phyloP scores from a whole-genome alignment of 352 stramenopile species.

The Hyaloperonospora arabidopsidis region DNA sequence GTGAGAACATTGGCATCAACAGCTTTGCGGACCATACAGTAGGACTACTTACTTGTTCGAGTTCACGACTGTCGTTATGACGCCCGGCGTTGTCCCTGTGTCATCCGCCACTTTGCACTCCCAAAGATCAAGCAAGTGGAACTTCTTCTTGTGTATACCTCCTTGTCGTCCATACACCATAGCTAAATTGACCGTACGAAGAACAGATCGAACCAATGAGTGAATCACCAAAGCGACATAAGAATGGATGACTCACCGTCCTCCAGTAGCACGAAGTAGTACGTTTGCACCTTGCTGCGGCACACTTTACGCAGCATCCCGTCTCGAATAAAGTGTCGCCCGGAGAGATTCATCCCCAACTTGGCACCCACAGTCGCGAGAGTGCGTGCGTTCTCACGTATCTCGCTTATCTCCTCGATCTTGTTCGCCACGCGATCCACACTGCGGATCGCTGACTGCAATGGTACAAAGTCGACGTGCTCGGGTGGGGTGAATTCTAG shows the following conservation, averaged over 20 bases:
- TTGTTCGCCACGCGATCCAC: slow-evolving; percentile 68
- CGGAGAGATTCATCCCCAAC: slow-evolving; percentile 60
- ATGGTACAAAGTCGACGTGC: slow-evolving; percentile 62
- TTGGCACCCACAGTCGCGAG: slow-evolving; percentile 52
- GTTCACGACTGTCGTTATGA: slow-evolving; percentile 56
- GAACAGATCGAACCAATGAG: not conserved
- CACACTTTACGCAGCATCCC: slow-evolving; percentile 81
- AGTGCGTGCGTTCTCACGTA: slow-evolving; percentile 57
- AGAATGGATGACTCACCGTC: slow-evolving; percentile 42
- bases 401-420: slow-evolving; percentile 74
- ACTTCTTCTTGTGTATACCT: slow-evolving; percentile 75
- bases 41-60: slow-evolving; percentile 51
- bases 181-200: slow-evolving; percentile 24
- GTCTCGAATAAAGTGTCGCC: slow-evolving; percentile 64
- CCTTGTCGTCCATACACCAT: slow-evolving; percentile 62
- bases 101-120: slow-evolving; percentile 72
- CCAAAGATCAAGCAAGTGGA: slow-evolving; percentile 68
- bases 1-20: slow-evolving; percentile 7
- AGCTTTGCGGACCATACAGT: slow-evolving; percentile 3
- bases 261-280: slow-evolving; percentile 80
- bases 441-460: slow-evolving; percentile 66
- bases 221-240: not conserved
- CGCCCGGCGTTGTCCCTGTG: slow-evolving; percentile 56
- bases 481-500: slow-evolving; percentile 52
- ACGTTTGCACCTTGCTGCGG: slow-evolving; percentile 72